Evolutionary conservation across 164 flowering plant genomes (phyloP), one percentile per base, ranked within the genome.

Genomic region (Umbellularia californica): DNA sequence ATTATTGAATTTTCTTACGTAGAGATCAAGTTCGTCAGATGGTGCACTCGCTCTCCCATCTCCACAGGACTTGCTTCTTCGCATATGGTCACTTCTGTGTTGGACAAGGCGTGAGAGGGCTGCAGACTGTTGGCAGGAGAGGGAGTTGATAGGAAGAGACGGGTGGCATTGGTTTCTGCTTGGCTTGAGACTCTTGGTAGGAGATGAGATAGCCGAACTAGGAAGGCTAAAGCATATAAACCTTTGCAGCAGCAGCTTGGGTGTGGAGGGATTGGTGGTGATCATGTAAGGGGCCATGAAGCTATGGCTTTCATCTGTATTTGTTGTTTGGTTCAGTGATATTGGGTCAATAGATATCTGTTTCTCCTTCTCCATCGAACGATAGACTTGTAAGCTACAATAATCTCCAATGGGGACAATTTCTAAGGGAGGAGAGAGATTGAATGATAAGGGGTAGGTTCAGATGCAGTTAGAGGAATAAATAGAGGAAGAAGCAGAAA

Each of bases 41-140:
- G 85, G 81, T 10, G 78, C 75, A 27, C 75, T 65, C 2, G 81
- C 28, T 77, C 91, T 77, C 24, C 89, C 87, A 70, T 86, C 90
- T 1, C 86, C 88, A n/a, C 90, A 84, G 4, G 94, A 92, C 80
- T 90, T 89, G 84, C 94, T 92, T 71, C 87, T 79, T 10, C 75
- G 65, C 14, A 87, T 27, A 23, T 62, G 69, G 25, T 27, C 33
- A 15, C 77, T 74, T 22, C 58, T 80, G 24, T 68, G 76, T 14
- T 5, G 50, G 3, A 69, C 25, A 1, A 77, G 70, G 72, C 62
- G 70, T 20, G 74, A 19, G 6, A 73, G 65, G 0, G 76, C 82
- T 24, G 79, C 72, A 0, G 87, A 84, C 5, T 77, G 77, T 28
- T 84, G 85, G 14, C 78, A 80, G 14, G 70, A 65, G 6, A 76